phyloP scores from a whole-genome alignment of 495 filamentous ascomycete genomes.

The Hamigera avellanea region DNA sequence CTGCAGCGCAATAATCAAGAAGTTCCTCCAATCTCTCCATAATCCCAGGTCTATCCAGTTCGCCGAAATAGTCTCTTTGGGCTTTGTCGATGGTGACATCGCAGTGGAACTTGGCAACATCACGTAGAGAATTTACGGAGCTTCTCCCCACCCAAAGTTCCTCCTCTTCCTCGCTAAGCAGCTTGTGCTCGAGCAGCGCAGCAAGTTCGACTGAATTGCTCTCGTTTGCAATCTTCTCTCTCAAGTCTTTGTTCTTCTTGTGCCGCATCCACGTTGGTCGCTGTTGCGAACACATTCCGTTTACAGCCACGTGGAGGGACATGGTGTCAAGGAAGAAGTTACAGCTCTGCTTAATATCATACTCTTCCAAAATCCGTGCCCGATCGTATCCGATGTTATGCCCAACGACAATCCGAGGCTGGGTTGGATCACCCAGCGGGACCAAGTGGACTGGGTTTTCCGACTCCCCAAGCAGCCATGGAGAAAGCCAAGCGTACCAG shows the following conservation, averaged over 20 bases:
- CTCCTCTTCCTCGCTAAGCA: conserved; percentile 69
- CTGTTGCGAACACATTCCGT: conserved; percentile 97
- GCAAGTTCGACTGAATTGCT: conserved; percentile 59
- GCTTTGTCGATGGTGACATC: conserved; percentile 86
- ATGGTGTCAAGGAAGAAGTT: conserved; percentile 95
- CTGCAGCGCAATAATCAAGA: conserved; percentile 89
- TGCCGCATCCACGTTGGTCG: conserved; percentile 95
- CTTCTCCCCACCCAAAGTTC: conserved; percentile 92
- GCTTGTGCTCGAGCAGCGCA: conserved; percentile 53
- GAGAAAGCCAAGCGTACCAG: conserved; percentile 97
- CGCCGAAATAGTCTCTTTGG: conserved; percentile 76
- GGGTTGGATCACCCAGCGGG: conserved; percentile 63
- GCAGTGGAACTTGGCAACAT: conserved; percentile 95
- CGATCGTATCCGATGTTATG: conserved; percentile 97
- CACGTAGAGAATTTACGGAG: conserved; percentile 87
- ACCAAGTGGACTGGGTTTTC: conserved; percentile 70
- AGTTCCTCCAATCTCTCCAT: conserved; percentile 62
- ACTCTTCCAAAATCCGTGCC: conserved; percentile 81
- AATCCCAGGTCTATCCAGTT: conserved; percentile 60
- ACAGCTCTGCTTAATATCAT: conserved; percentile 64
- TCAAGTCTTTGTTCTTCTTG: conserved; percentile 74
- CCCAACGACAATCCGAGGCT: conserved; percentile 69
- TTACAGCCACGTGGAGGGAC: conserved; percentile 95
- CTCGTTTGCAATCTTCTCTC: conserved; percentile 67
- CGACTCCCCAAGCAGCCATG: conserved; percentile 82